These are phyloP conservation scores for Russula sp. DNA, from an alignment of 768 basidiomycete genomes.

Conservation along the genomic window DNA sequence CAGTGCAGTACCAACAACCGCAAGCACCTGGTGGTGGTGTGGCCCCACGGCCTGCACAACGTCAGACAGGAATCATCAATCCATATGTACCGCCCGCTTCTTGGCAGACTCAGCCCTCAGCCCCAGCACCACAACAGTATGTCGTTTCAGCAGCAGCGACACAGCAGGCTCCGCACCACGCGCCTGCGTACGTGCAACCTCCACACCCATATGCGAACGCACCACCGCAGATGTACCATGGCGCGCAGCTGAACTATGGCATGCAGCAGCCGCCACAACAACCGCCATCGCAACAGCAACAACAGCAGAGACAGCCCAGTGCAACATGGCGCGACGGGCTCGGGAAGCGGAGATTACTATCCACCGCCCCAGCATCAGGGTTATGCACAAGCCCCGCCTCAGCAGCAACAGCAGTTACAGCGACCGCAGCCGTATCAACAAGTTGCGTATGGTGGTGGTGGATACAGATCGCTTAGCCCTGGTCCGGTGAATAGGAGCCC, in stretches of 20 bases:
- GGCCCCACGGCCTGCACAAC: constrained; percentile 10
- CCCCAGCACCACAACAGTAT: constrained; percentile 27
- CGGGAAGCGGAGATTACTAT: constrained; percentile 24
- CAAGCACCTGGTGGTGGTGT: constrained; percentile 17
- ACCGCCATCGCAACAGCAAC: constrained; percentile 28
- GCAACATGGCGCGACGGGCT: constrained; percentile 15
- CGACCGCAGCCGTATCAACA: constrained; percentile 39
- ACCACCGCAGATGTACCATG: constrained; percentile 22
- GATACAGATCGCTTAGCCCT: constrained; percentile 47
- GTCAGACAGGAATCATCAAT: constrained; percentile 21
- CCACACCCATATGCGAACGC: constrained; percentile 28
- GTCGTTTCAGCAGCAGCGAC: constrained; percentile 22
- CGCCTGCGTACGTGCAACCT: constrained; percentile 22
- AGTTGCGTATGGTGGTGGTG: constrained; percentile 33
- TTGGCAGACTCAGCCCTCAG: constrained; percentile 15
- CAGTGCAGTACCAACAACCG: constrained; percentile 41
- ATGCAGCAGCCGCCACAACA: constrained; percentile 16
- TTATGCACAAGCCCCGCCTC: constrained; percentile 15
- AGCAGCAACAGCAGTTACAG: constrained; percentile 35
- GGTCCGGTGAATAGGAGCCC: constrained; percentile 45
- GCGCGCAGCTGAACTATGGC: background rate
- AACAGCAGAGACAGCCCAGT: constrained; percentile 28
- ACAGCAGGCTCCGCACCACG: constrained; percentile 22
- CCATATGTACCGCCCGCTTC: constrained; percentile 10
- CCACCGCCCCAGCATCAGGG: constrained; percentile 19